Evolutionary conservation across 1,284 basidiomycete genomes (phyloP), one percentile per base, ranked within the genome.

Genomic region (Vanrija sp.): DNA sequence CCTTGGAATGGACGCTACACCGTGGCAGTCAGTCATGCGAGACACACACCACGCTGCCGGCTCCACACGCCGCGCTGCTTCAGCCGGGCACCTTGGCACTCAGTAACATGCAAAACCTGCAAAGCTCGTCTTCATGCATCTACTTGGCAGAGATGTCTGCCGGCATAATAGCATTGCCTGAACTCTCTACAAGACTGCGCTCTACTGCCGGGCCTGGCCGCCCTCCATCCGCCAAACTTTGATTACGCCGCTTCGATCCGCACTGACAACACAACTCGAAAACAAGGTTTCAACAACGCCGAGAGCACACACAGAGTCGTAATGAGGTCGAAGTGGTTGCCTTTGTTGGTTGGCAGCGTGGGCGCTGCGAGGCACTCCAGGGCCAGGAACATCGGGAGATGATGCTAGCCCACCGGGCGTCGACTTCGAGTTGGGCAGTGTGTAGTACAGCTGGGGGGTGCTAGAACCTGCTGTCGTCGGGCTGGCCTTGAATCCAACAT

Each of bases 151-250:
- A 5, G 14, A 8, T 5, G 14, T 15, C 14, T 34, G 34, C 9
- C 34, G 34, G 34, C 34, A 34, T 34, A 34, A 34, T 34, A 14
- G 10, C 34, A 8, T 34, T 34, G 34, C 7, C 6, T 10, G 12
- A 34, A n/a, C n/a, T n/a, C 29, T 3, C 29, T 34, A 34, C 29
- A 6, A 7, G 12, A 39, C 6, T 23, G 46, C 16, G 19, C 23
- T 16, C 38, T 40, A 43, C 38, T 14, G 9, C 39, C 40, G 19
- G 28, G 28, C 2, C 23, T 29, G 29, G 5, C 52, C 51, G 4
- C 68, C 68, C 44, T 75, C 75, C 53, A 75, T 65, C 40, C 75
- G 60, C 75, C 75, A 77, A 1, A 74, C 72, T 51, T 77, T 77
- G 46, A 77, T 61, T 5, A 74, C 67, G 3, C 75, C 75, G 44